phyloP scores from a whole-genome alignment of 2,329 filamentous ascomycete species.

The Orbilia quercus region DNA sequence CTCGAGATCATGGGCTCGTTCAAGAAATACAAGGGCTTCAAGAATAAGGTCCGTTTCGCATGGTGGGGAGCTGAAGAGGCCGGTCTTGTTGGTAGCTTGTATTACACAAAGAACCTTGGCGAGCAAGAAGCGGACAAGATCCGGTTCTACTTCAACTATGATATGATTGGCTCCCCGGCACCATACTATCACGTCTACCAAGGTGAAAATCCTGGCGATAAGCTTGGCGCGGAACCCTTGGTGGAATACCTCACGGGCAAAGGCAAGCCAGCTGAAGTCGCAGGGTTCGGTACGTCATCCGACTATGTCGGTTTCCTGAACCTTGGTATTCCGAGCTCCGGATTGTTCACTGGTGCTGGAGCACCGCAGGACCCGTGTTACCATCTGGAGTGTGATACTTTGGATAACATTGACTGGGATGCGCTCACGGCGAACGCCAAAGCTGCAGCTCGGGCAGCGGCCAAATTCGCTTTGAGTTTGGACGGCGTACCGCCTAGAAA shows the following conservation, averaged over 20 bases:
- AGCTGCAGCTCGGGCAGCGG: slow-evolving; percentile 76
- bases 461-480: slow-evolving; percentile 74
- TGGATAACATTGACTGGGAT: slow-evolving; percentile 68
- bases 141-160: slow-evolving; percentile 75
- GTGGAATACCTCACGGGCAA: slow-evolving; percentile 70
- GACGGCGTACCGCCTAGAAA: slow-evolving; percentile 64
- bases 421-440: slow-evolving; percentile 69
- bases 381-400: slow-evolving; percentile 67
- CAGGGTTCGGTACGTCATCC: slow-evolving; percentile 64
- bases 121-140: slow-evolving; percentile 69
- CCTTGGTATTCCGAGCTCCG: slow-evolving; percentile 69
- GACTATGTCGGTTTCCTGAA: slow-evolving; percentile 72
- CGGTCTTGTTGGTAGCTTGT: slow-evolving; percentile 71
- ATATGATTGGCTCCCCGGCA: slow-evolving; percentile 72
- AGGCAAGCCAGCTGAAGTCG: slow-evolving; percentile 63
- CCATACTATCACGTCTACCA: slow-evolving; percentile 64
- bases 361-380: slow-evolving; percentile 70
- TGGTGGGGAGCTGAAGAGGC: slow-evolving; percentile 75
- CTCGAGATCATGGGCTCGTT: slow-evolving; percentile 71
- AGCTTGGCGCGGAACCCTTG: slow-evolving; percentile 63
- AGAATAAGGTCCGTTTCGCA: slow-evolving; percentile 70
- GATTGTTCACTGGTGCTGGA: slow-evolving; percentile 71
- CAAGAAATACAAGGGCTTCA: slow-evolving; percentile 67
- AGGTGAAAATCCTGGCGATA: slow-evolving; percentile 63
- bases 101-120: slow-evolving; percentile 68